Percentiles rank a stretch among this genome's conserved stretches.
These are phyloP conservation scores for Endothia cerciana DNA, from an alignment of 2,329 filamentous ascomycete genomes.

Conservation along the genomic window DNA sequence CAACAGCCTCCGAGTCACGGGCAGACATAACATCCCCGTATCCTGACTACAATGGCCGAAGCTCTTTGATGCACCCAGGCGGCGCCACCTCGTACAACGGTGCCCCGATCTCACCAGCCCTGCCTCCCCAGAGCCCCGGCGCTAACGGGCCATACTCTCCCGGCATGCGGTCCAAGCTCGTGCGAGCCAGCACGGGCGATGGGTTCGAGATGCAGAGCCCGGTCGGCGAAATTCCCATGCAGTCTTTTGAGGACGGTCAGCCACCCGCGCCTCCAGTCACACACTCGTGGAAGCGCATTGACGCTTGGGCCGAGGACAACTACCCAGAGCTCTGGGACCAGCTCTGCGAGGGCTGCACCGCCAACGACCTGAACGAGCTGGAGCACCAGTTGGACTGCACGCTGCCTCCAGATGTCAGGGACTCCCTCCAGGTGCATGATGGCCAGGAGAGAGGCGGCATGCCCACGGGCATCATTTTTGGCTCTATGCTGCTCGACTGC, in stretches of 20 bases:
- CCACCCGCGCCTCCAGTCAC: conserved; percentile 85
- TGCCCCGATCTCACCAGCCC: conserved; percentile 51
- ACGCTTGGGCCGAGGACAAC: conserved; percentile 90
- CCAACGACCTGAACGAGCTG: conserved; percentile 94
- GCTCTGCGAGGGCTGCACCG: conserved; percentile 86
- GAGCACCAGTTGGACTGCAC: conserved; percentile 96
- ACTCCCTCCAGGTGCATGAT: conserved; percentile 89
- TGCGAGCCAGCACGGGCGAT: conserved; percentile 65
- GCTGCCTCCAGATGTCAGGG: conserved; percentile 88
- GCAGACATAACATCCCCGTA: conserved; percentile 81
- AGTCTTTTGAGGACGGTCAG: conserved; percentile 88
- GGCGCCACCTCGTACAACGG: conserved; percentile 64
- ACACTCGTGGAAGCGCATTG: conserved; percentile 94
- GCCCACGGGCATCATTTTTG: conserved; percentile 91
- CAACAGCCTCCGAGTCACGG: conserved; percentile 87
- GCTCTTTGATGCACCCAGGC: conserved; percentile 55
- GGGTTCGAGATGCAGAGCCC: conserved; percentile 72
- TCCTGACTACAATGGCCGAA: conserved; percentile 68
- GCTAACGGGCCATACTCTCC: conserved; percentile 80
- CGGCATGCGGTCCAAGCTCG: conserved; percentile 79
- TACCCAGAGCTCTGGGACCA: conserved; percentile 95
- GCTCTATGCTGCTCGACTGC: conserved; percentile 94
- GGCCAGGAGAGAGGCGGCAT: conserved; percentile 94
- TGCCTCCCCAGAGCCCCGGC: conserved; percentile 57
- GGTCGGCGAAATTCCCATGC: conserved; percentile 89